Evolutionary conservation across 2,329 filamentous ascomycete genomes (phyloP).

Genomic region (Mariannaea elegans): DNA sequence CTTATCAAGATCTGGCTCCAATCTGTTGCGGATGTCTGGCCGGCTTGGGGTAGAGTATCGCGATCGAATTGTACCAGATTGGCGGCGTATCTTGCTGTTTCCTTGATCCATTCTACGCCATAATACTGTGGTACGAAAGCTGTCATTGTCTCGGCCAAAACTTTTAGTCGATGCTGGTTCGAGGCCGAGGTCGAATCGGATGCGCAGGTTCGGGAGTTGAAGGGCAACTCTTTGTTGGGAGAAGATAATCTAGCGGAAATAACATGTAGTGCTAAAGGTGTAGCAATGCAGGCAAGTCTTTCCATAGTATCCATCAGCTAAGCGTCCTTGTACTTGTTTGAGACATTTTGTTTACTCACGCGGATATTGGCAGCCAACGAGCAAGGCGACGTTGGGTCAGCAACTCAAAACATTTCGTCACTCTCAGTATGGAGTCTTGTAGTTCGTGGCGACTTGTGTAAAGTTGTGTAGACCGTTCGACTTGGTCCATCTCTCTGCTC

Average conservation of each 20-base stretch:
- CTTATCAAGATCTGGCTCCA: not conserved
- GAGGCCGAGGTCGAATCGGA: not conserved
- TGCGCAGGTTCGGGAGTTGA: not conserved
- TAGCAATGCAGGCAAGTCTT: not conserved
- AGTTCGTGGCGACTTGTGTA: not conserved
- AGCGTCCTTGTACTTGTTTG: not conserved
- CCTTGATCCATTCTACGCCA: not conserved
- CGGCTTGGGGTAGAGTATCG: not conserved
- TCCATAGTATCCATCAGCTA: not conserved
- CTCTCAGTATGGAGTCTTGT: not conserved
- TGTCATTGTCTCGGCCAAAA: not conserved
- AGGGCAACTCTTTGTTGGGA: not conserved
- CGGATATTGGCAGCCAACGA: not conserved
- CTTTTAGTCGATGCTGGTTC: not conserved
- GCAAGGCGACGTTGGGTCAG: not conserved
- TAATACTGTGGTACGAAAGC: not conserved
- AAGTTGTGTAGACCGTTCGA: no score
- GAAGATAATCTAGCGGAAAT: not conserved
- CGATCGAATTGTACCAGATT: not conserved
- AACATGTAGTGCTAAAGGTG: not conserved
- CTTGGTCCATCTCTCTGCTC: no score
- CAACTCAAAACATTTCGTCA: not conserved
- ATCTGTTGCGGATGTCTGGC: not conserved
- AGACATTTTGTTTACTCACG: not conserved
- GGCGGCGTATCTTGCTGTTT: not conserved